Percentiles rank a stretch among this genome's conserved stretches.
Conservation (phyloP, 1,284 basidiomycete species). For the Moesziomyces sp. region DNA sequence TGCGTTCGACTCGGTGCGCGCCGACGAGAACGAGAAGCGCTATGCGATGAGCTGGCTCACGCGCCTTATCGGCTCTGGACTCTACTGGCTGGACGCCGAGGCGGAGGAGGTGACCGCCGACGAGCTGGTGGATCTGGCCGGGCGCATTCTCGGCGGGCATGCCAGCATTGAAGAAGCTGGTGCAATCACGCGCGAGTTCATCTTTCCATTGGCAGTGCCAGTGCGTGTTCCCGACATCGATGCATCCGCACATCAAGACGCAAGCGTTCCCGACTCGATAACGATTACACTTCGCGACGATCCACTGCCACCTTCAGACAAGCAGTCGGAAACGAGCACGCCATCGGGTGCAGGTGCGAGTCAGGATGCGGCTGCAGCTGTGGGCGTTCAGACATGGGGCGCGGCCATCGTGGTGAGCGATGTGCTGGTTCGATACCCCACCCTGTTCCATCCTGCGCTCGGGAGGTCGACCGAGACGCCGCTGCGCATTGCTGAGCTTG, state of each 20-base stretch:
- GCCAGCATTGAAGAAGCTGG: slow-evolving; percentile 43
- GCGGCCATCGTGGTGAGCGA: slow-evolving; percentile 43
- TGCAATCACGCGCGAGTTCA: slow-evolving; percentile 35
- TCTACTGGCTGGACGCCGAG: slow-evolving; percentile 37
- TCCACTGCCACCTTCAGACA: slow-evolving; percentile 38
- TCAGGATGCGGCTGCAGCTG: slow-evolving; percentile 45
- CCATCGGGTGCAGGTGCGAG: slow-evolving; percentile 6
- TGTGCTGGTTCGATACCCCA: slow-evolving; percentile 27
- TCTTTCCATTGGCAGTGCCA: slow-evolving; percentile 30
- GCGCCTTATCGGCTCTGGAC: slow-evolving; percentile 39
- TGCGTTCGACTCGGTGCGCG: slow-evolving; percentile 32
- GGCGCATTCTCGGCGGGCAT: slow-evolving; percentile 38
- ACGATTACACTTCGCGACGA: slow-evolving; percentile 36
- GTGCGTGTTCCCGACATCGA: slow-evolving; percentile 16
- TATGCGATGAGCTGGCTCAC: slow-evolving; percentile 50
- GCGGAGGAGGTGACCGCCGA: slow-evolving; percentile 9
- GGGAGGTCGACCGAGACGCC: neutral
- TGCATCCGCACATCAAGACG: neutral
- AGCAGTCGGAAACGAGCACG: slow-evolving; percentile 16
- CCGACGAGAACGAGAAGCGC: slow-evolving; percentile 35
- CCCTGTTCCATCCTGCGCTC: slow-evolving; percentile 26
- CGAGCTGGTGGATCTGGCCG: slow-evolving; percentile 39
- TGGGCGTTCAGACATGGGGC: slow-evolving; percentile 51
- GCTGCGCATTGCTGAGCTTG: slow-evolving; percentile 36
- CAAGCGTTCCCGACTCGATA: neutral